A percentile compares a stretch with the other conserved stretches of the same genome.
phyloP scores from a whole-genome alignment of 2,329 filamentous ascomycete species.

The Penicillium frequentans region DNA sequence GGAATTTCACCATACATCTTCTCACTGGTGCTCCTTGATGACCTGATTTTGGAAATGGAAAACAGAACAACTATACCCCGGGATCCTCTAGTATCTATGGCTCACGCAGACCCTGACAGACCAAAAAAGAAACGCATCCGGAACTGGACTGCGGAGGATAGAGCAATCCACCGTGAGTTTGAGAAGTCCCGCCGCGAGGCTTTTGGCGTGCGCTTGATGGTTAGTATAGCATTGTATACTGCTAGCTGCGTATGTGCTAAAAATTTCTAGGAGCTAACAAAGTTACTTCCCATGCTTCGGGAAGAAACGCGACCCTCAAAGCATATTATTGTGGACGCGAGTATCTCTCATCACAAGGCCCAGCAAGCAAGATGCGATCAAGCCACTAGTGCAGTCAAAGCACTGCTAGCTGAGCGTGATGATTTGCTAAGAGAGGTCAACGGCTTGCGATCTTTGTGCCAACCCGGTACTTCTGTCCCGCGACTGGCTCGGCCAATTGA shows the following conservation, averaged over 20 bases:
- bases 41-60: slow-evolving; percentile 1
- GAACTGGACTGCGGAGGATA: slow-evolving; percentile 39
- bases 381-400: slow-evolving; percentile 1
- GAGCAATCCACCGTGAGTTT: slow-evolving; percentile 43
- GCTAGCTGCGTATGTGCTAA: neutral
- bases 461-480: slow-evolving; percentile 5
- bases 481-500: slow-evolving; percentile 13
- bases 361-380: slow-evolving; percentile 7
- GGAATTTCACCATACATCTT: slow-evolving; percentile 1
- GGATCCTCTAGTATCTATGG: neutral
- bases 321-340: slow-evolving; percentile 15
- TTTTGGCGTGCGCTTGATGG: slow-evolving; percentile 42
- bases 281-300: slow-evolving; percentile 11
- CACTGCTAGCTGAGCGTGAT: slow-evolving; percentile 11
- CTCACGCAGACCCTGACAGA: neutral
- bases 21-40: neutral
- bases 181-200: slow-evolving; percentile 45
- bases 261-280: slow-evolving; percentile 4
- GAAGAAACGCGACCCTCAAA: slow-evolving; percentile 13
- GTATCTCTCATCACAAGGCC: slow-evolving; percentile 12
- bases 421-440: slow-evolving; percentile 10
- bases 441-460: slow-evolving; percentile 7
- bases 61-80: neutral
- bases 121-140: slow-evolving; percentile 16
- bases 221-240: slow-evolving; percentile 9